Evolutionary conservation across 2,329 filamentous ascomycete species (phyloP).

Genomic region (Gyromitra esculenta): DNA sequence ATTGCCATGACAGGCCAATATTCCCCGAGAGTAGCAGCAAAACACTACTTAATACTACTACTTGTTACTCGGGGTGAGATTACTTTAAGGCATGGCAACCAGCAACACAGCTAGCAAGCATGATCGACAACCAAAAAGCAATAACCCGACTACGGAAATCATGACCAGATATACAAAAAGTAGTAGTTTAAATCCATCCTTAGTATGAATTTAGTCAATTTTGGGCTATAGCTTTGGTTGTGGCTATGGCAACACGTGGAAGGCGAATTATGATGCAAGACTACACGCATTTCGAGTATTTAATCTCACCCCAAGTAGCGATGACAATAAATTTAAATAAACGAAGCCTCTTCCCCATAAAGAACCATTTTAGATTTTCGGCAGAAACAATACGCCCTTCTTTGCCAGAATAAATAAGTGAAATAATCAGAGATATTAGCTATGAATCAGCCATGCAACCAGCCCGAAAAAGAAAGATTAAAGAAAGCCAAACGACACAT

Average conservation of each 20-base stretch:
- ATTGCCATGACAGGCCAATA: not conserved
- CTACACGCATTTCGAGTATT: not conserved
- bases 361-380: not conserved
- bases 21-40: not conserved
- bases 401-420: not conserved
- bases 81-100: no score
- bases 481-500: conserved; percentile 14
- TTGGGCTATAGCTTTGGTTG: no score
- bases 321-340: conserved; percentile 6
- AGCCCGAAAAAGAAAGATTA: conserved; percentile 5
- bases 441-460: not conserved
- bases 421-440: conserved; percentile 3
- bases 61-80: no score
- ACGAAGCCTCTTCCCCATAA: not conserved
- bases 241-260: no score
- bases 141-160: no score
- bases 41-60: not conserved
- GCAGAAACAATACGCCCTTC: not conserved
- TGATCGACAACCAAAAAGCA: no score
- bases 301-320: conserved; percentile 5
- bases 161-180: no score
- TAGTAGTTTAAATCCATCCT: no score
- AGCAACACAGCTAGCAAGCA: no score
- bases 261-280: no score
- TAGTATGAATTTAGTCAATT: no score